Evolutionary conservation across 2,329 filamentous ascomycete species (phyloP).

Genomic region (Aspergillus sp.): DNA sequence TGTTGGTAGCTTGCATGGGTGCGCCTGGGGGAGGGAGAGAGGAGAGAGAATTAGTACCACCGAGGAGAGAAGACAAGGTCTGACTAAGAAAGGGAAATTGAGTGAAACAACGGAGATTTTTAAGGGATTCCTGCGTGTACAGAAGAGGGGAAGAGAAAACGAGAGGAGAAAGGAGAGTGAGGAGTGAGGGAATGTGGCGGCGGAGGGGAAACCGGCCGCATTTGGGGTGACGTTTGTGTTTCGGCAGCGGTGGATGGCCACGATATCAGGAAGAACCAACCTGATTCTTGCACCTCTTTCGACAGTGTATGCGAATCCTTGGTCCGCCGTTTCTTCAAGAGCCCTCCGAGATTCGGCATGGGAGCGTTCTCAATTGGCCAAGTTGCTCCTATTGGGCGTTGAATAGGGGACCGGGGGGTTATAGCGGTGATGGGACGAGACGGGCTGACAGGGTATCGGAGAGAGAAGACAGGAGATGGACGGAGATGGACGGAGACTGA

Average conservation of each 20-base stretch:
- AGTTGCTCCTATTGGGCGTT: neutral
- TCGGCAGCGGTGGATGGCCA: slow-evolving; percentile 54
- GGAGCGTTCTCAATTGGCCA: slow-evolving; percentile 9
- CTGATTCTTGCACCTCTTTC: slow-evolving; percentile 57
- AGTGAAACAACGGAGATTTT: neutral
- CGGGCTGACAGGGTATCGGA: slow-evolving; percentile 3
- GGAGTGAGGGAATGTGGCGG: slow-evolving; percentile 8
- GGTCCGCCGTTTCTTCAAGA: slow-evolving; percentile 98
- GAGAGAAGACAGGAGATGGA: neutral
- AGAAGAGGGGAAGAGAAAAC: neutral
- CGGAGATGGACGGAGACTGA: neutral
- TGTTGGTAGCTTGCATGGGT: slow-evolving; percentile 32
- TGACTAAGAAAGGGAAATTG: neutral
- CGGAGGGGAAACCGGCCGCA: slow-evolving; percentile 20
- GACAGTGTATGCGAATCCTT: slow-evolving; percentile 64
- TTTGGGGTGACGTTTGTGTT: slow-evolving; percentile 54
- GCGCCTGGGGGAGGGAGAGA: slow-evolving; percentile 14
- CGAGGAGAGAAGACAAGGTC: neutral
- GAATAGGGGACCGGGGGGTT: neutral
- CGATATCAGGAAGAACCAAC: neutral
- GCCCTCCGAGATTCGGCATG: slow-evolving; percentile 86
- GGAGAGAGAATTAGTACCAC: neutral
- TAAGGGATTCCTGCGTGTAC: neutral
- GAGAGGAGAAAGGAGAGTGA: neutral
- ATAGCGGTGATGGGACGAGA: slow-evolving; percentile 1